Base-by-base conservation (phyloP, 768 basidiomycete genomes). In the Lyophyllum atratum region DNA sequence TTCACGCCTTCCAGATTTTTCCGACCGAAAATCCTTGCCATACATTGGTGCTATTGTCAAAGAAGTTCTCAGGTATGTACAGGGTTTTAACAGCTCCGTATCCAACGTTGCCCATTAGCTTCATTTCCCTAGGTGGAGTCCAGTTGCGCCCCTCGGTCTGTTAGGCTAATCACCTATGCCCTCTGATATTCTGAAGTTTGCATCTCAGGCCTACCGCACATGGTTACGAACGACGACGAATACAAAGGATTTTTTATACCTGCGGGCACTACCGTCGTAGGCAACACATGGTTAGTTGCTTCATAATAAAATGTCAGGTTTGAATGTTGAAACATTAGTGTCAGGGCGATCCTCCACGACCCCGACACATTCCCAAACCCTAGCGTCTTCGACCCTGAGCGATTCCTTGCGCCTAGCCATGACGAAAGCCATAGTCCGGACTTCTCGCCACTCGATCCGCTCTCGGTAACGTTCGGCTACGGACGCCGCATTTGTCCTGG, bases 301-400 rank as follows among this genome's bases (percentile, higher is more conserved):
- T 26, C 22, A 2, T 19, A 33, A 12, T 31, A n/a, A 28, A 11
- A n/a, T 26, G 1, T n/a, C 45, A 3, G 28, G 3, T 26, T 26
- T 44, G 6, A 45, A 40, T 5, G 4, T 19, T 21, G 26, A 21
- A 19, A 21, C 42, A 8, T 2, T 26, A n/a, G 5, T 29, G 14
- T 4, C 49, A 84, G 84, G 80, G 74, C 74, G 1, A 81, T 84
- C 48, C 70, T 82, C 25, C 82, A 79, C 42, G 79, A 85, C 59
- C 78, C 79, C 4, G 43, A 64, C 29, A 64, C 63, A 14, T 85
- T 74, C 62, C 78, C 77, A 0, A 70, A 83, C 15, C 83, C 84
- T 0, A 64, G 71, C 4, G 64, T 59, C 11, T 85, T 86, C 64
- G 74, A 79, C 33, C 84, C 84, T 0, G 78, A 80, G 22, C 72